Conservation (phyloP, 164 flowering plant species). For the Umbilicus rupestris region DNA sequence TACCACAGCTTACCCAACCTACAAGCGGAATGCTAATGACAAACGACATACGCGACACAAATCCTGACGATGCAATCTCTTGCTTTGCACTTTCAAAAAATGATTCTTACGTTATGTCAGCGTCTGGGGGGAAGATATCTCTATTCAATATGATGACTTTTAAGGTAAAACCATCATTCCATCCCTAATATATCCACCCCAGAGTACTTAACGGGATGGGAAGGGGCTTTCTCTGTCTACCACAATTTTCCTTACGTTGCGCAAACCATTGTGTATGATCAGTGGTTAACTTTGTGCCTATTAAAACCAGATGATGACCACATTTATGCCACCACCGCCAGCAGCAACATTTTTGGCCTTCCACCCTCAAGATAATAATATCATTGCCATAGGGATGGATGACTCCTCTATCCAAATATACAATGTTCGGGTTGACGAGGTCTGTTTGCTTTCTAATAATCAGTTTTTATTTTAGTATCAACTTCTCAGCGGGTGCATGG, state of each 20-base stretch:
- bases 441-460: constrained; percentile 11
- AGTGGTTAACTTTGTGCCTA: background rate
- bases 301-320: constrained; percentile 57
- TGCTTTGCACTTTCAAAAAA: constrained; percentile 95
- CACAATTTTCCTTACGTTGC: background rate
- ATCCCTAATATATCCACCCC: background rate
- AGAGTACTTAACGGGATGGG: background rate
- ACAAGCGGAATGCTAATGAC: constrained; percentile 74
- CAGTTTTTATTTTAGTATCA: no score
- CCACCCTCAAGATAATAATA: constrained; percentile 84
- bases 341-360: constrained; percentile 82
- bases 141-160: constrained; percentile 93
- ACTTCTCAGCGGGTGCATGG: background rate
- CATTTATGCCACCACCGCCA: constrained; percentile 87
- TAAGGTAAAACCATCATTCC: constrained; percentile 36
- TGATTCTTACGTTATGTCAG: constrained; percentile 87
- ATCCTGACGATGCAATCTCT: constrained; percentile 69
- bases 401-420: constrained; percentile 85
- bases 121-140: constrained; percentile 83
- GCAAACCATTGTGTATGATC: background rate
- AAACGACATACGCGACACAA: constrained; percentile 59
- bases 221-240: background rate
- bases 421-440: constrained; percentile 84
- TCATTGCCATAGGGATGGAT: constrained; percentile 94
- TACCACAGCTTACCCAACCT: constrained; percentile 69